A percentile compares a stretch with the other conserved stretches of the same genome.
phyloP scores from a whole-genome alignment of 1,139 yeast genomes.

The Kodamaea sp. region DNA sequence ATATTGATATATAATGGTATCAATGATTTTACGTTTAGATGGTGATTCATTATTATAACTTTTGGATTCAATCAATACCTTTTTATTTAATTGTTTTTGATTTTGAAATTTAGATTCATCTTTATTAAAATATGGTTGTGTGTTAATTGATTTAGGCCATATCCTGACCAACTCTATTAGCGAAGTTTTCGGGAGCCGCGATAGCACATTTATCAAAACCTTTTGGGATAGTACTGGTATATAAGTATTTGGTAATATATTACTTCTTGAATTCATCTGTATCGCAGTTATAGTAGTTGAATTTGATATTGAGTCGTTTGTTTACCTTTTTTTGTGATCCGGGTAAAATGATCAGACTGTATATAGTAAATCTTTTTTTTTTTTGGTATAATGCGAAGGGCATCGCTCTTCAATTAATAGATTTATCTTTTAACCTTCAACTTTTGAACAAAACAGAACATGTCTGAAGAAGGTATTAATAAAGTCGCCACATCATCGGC shows the following conservation, averaged over 20 bases:
- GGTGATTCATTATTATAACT: constrained; percentile 12
- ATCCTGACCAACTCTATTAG: constrained; percentile 29
- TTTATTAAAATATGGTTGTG: constrained; percentile 33
- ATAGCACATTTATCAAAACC: constrained; percentile 22
- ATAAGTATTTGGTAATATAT: constrained; percentile 40
- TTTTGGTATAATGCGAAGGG: background rate
- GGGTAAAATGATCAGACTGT: background rate
- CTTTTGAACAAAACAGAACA: constrained; percentile 1
- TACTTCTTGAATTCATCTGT: constrained; percentile 10
- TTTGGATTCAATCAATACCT: constrained; percentile 20
- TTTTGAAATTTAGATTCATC: constrained; percentile 10
- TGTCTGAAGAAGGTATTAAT: constrained; percentile 6
- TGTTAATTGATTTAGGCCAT: constrained; percentile 37
- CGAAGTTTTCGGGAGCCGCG: constrained; percentile 33
- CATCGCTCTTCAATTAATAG: background rate
- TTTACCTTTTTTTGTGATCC: constrained; percentile 2
- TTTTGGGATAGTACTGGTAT: constrained; percentile 31
- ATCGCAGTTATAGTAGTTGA: background rate
- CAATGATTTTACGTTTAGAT: constrained; percentile 47
- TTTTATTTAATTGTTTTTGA: constrained; percentile 28
- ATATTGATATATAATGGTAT: constrained; percentile 48
- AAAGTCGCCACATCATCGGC: constrained; percentile 6
- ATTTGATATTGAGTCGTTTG: constrained; percentile 2
- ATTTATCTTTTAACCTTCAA: background rate
- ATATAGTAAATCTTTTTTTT: background rate